phyloP scores from a whole-genome alignment of 768 basidiomycete genomes.

The Lentinula edodes region DNA sequence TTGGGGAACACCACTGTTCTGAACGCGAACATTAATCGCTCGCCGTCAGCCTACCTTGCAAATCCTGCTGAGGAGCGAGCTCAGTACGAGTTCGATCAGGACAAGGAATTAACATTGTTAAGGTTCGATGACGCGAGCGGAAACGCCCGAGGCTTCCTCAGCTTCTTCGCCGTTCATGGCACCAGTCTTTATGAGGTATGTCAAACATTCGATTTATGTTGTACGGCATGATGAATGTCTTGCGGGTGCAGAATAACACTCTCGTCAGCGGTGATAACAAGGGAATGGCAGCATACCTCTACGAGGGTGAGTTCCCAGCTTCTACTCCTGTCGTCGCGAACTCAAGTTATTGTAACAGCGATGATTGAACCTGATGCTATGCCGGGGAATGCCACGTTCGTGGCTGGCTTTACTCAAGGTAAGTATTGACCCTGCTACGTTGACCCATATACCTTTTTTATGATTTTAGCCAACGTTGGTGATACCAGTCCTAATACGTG shows the following conservation, averaged over 20 bases:
- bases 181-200: slow-evolving; percentile 72
- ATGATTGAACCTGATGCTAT: slow-evolving; percentile 55
- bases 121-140: slow-evolving; percentile 58
- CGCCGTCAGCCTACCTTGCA: slow-evolving; percentile 69
- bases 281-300: slow-evolving; percentile 79
- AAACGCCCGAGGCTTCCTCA: slow-evolving; percentile 58
- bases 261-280: slow-evolving; percentile 81
- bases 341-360: slow-evolving; percentile 28
- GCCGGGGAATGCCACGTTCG: slow-evolving; percentile 67
- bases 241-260: slow-evolving; percentile 60
- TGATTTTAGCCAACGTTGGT: slow-evolving; percentile 62
- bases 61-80: slow-evolving; percentile 70
- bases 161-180: slow-evolving; percentile 76
- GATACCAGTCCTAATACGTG: slow-evolving; percentile 79
- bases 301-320: slow-evolving; percentile 47
- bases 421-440: slow-evolving; percentile 15
- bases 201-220: neutral
- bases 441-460: no score
- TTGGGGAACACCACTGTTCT: slow-evolving; percentile 66
- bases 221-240: neutral
- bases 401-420: slow-evolving; percentile 77
- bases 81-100: slow-evolving; percentile 63
- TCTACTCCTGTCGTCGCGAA: neutral
- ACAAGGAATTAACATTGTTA: slow-evolving; percentile 67
- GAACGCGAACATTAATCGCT: slow-evolving; percentile 69